Evolutionary conservation across 805 yeast species (phyloP), one percentile per base, ranked within the genome.

Genomic region (Lachancea thermotolerans): DNA sequence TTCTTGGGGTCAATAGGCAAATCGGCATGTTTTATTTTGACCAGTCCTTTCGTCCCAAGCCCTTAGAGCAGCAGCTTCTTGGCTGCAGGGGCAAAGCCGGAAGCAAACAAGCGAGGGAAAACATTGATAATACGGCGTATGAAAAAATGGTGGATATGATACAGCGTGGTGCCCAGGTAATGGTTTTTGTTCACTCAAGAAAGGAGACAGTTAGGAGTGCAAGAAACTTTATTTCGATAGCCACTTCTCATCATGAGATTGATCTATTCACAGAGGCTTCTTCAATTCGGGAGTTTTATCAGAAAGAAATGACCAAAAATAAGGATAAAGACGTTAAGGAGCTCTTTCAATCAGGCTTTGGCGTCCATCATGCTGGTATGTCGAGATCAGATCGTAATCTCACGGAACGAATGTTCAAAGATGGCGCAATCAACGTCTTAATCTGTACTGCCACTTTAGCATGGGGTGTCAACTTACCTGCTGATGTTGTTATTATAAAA

Each of bases 381-480:
- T 69, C 88, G 25, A 73, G 99, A 51, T 68, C 89, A 0, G 99
- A 93, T 58, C 77, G 99, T 58, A 90, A 89, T 57, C 60, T 89
- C 42, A 83, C 95, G 0, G 99, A 95, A 57, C 82, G 81, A 58
- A 77, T 91, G 83, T 93, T 93, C 60, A 71, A 81, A 28, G 69
- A 73, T 28, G 98, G 99, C 35, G 85, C 89, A 0, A 83, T 93
- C 50, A 85, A 82, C 48, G 98, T 93, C 0, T 68, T 93, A 14
- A 85, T 95, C 57, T 89, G 96, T 74, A 93, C 99, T 2, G 95
- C 99, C 0, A 93, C 99, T 0, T 75, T 93, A 47, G 99, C 99
- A 0, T 93, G 99, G 99, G 99, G 99, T 76, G 98, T 93, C 15
- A 93, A 93, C 60, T 71, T 93, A 48, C 99, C 99, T 1, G 99